phyloP scores from a whole-genome alignment of 371 early-diverging fungal genomes.

The Mortierella sp. region DNA sequence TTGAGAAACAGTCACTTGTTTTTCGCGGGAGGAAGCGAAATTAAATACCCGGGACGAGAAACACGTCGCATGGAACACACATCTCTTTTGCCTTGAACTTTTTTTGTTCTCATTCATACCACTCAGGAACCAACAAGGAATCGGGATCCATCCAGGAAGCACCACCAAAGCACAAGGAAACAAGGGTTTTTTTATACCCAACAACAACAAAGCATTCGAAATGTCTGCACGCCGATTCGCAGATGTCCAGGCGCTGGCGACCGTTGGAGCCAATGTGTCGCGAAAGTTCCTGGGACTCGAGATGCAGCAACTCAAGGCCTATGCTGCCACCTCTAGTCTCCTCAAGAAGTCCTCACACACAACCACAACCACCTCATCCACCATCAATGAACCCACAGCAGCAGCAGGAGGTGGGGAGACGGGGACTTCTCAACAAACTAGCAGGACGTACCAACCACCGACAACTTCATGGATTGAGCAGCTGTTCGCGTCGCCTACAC shows the following conservation, averaged over 20 bases:
- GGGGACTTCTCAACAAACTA: neutral
- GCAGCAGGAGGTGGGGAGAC: no score
- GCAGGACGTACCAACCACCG: neutral
- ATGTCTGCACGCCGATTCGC: conserved; percentile 59
- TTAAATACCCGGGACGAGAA: no score
- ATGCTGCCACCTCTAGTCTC: conserved; percentile 52
- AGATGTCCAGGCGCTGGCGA: conserved; percentile 39
- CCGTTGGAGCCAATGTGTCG: conserved; percentile 41
- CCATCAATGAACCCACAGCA: neutral
- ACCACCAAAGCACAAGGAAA: neutral
- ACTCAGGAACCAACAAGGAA: neutral
- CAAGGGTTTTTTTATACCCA: no score
- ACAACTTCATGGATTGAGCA: conserved; percentile 39
- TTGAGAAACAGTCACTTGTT: no score
- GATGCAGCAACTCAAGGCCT: conserved; percentile 32
- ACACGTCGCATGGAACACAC: no score
- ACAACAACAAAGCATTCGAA: neutral
- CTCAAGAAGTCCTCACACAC: conserved; percentile 10
- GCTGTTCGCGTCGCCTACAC: conserved; percentile 21
- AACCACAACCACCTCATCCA: neutral
- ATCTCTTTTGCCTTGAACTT: neutral
- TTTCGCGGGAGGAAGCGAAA: no score
- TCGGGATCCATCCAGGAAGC: neutral
- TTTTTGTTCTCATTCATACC: neutral
- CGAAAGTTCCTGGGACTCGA: conserved; percentile 39